phyloP scores from a whole-genome alignment of 2,329 filamentous ascomycete species.

The Penicillium sp. region DNA sequence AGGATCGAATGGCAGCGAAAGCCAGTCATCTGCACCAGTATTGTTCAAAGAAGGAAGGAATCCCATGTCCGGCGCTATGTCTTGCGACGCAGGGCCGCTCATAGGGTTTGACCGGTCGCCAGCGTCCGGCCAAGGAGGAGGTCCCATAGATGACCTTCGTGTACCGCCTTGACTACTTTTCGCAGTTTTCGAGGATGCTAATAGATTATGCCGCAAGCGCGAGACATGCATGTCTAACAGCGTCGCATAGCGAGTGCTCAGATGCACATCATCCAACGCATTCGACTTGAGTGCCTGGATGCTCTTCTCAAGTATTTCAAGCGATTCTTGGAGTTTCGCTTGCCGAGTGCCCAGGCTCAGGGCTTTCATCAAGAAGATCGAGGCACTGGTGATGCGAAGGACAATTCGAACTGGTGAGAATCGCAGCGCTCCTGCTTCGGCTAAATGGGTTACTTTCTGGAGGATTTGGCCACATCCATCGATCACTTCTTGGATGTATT shows the following conservation, averaged over 20 bases:
- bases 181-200: constrained; percentile 34
- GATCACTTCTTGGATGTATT: constrained; percentile 57
- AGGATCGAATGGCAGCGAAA: constrained; percentile 45
- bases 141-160: constrained; percentile 31
- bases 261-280: constrained; percentile 53
- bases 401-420: constrained; percentile 56
- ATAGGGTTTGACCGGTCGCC: constrained; percentile 22
- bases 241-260: constrained; percentile 52
- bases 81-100: constrained; percentile 24
- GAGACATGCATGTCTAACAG: constrained; percentile 49
- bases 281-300: constrained; percentile 51
- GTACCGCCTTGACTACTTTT: constrained; percentile 29
- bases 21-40: constrained; percentile 42
- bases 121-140: constrained; percentile 28
- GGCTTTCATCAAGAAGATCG: constrained; percentile 55
- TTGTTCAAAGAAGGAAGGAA: constrained; percentile 33
- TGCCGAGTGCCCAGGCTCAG: constrained; percentile 52
- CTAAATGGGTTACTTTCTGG: constrained; percentile 50
- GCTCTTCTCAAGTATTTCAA: constrained; percentile 50
- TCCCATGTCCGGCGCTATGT: constrained; percentile 28
- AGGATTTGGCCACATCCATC: constrained; percentile 55
- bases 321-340: constrained; percentile 49
- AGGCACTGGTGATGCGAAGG: constrained; percentile 54
- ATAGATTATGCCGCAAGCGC: constrained; percentile 41
- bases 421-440: constrained; percentile 47